phyloP scores from a whole-genome alignment of 148 eudicot species.

The Pouteria glomerata region DNA sequence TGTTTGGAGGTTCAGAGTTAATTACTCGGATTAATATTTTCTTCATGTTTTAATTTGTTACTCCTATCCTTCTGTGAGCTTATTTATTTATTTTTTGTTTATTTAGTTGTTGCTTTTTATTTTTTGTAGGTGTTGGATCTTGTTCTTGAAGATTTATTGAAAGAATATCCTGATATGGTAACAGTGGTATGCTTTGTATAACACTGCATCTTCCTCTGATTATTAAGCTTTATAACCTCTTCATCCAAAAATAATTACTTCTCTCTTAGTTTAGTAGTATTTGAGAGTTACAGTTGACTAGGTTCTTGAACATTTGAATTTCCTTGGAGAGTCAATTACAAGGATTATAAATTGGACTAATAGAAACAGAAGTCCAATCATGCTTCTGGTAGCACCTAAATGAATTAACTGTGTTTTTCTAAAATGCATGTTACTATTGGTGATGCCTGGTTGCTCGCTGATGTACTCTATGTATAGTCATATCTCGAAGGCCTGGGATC shows the following conservation, averaged over 20 bases:
- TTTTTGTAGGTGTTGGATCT: conserved; percentile 68
- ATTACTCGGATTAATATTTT: background rate
- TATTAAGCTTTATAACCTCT: background rate
- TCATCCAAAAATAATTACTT: background rate
- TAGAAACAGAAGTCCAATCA: background rate
- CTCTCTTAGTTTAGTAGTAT: background rate
- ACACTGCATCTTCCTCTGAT: background rate
- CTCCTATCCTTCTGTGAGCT: background rate
- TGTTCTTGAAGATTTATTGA: conserved; percentile 65
- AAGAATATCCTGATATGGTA: conserved; percentile 73
- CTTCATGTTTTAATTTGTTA: background rate
- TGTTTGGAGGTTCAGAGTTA: background rate
- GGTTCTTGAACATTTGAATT: no score
- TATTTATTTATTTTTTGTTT: background rate
- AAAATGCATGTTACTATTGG: background rate
- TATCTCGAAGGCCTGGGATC: no score
- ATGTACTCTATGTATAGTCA: no score
- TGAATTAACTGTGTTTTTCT: background rate
- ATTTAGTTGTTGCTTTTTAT: background rate
- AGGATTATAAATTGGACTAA: background rate
- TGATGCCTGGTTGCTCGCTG: background rate
- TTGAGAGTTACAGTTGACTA: no score
- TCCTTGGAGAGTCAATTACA: no score
- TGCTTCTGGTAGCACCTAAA: background rate
- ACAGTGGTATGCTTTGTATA: conserved; percentile 28